Evolutionary conservation across 208 protist species (phyloP).

Genomic region (Leishmania gerbilli): DNA sequence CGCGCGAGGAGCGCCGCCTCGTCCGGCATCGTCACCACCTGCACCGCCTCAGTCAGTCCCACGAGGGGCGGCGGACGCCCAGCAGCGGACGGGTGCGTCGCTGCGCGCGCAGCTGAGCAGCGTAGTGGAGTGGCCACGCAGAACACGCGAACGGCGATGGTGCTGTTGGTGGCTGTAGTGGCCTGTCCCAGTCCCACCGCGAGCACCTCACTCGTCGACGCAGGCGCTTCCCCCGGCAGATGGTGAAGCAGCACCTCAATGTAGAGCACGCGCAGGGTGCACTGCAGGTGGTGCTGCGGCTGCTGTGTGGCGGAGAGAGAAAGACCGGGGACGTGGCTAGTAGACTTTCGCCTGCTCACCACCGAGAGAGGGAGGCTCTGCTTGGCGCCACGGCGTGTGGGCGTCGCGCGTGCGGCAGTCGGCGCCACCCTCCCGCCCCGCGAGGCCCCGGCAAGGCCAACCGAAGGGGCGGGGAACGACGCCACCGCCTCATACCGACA

Average conservation of each 20-base stretch:
- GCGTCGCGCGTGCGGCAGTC: not conserved
- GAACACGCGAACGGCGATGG: conserved; percentile 46
- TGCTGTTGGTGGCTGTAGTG: conserved; percentile 14
- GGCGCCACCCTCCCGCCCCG: not conserved
- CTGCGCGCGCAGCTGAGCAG: not conserved
- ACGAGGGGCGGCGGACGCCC: not conserved
- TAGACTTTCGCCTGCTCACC: not conserved
- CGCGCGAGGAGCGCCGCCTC: conserved; percentile 54
- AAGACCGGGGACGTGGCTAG: conserved; percentile 8
- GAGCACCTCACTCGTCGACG: conserved; percentile 41
- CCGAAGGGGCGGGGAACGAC: not conserved
- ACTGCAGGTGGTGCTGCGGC: conserved; percentile 32
- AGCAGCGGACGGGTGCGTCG: not conserved
- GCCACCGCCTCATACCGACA: not conserved
- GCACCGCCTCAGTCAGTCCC: conserved; percentile 31
- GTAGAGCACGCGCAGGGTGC: conserved; percentile 38
- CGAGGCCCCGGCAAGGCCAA: not conserved
- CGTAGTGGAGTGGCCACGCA: conserved; percentile 29
- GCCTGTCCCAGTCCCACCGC: conserved; percentile 63
- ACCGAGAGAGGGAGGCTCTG: not conserved
- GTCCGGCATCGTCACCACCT: conserved; percentile 38
- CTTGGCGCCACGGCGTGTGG: not conserved
- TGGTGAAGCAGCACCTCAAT: conserved; percentile 58
- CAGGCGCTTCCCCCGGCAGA: conserved; percentile 26
- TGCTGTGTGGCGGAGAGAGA: conserved; percentile 20